phyloP scores from a whole-genome alignment of 1,284 basidiomycete species.

The Phylloporus sp. region DNA sequence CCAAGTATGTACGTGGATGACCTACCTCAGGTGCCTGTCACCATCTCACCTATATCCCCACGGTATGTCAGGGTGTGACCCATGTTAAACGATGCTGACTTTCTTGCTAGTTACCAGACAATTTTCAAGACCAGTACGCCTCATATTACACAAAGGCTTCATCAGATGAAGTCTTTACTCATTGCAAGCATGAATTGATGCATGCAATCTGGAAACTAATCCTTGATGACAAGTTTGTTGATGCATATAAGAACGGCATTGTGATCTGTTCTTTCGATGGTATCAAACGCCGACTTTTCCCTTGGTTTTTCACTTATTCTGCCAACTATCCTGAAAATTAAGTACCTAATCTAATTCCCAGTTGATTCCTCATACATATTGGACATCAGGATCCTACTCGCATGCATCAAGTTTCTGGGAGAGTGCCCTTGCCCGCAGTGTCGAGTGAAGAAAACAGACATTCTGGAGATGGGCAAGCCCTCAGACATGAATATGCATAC shows the following conservation, averaged over 20 bases:
- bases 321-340: background rate
- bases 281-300: background rate
- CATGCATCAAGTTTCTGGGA: background rate
- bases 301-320: background rate
- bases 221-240: background rate
- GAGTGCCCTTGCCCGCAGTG: background rate
- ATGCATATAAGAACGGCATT: background rate
- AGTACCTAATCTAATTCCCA: background rate
- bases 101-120: background rate
- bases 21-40: no score
- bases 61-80: no score
- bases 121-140: background rate
- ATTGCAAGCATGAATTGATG: background rate
- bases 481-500: background rate
- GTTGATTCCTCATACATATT: background rate
- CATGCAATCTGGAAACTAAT: background rate
- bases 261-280: background rate
- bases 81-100: background rate
- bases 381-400: background rate
- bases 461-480: background rate
- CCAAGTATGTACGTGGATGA: no score
- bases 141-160: background rate
- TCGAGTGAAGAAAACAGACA: conserved; percentile 2
- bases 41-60: no score
- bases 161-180: background rate